A percentile compares a stretch with the other conserved stretches of the same genome.
Conservation (phyloP, 23 red algal species). For the Cyanidioschyzon merolae region DNA sequence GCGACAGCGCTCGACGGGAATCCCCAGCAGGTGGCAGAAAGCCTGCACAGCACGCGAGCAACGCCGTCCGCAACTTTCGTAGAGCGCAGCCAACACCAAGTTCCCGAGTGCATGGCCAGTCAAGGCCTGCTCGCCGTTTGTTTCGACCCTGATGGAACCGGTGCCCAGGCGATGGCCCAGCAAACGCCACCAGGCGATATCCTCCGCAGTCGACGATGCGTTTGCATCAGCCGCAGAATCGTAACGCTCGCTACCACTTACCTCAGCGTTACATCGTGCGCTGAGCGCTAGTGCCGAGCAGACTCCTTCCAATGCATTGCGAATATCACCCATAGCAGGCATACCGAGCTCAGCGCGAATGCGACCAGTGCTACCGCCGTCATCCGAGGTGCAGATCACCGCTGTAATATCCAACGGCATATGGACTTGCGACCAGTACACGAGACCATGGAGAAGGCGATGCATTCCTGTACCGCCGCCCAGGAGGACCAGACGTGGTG, state of each 20-base stretch:
- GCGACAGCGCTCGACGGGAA: background rate
- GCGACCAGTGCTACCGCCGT: background rate
- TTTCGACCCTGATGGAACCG: background rate
- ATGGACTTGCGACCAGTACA: background rate
- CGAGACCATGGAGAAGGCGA: background rate
- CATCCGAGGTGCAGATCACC: background rate
- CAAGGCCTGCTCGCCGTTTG: background rate
- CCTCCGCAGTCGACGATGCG: background rate
- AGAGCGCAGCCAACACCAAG: background rate
- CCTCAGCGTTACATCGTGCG: background rate
- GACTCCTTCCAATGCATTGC: background rate
- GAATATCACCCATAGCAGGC: background rate
- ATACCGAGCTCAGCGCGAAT: background rate
- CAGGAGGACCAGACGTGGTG: background rate
- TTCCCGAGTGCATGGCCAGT: background rate
- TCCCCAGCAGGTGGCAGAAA: background rate
- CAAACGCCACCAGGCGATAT: background rate
- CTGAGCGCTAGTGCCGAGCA: background rate
- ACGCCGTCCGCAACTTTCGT: background rate
- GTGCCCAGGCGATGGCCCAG: background rate
- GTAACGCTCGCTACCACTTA: background rate
- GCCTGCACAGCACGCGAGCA: background rate
- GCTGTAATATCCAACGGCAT: constrained; percentile 2
- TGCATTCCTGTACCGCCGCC: constrained; percentile 9
- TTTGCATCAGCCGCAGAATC: background rate